These are phyloP conservation scores for Vanderwaltozyma polyspora DNA, from an alignment of 805 yeast genomes.

Conservation along the genomic window DNA sequence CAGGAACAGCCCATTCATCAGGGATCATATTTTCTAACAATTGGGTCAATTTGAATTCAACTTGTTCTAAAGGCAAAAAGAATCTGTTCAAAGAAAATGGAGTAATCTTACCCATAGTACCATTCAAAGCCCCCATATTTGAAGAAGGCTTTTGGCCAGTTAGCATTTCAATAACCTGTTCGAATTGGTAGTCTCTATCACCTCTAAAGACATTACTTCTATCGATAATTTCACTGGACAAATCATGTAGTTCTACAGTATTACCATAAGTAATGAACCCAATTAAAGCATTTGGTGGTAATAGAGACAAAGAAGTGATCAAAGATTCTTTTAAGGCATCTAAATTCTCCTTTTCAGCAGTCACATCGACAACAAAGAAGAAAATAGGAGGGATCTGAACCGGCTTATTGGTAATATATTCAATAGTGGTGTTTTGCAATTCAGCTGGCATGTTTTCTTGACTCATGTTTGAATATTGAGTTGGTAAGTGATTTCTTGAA, in stretches of 20 bases:
- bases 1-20: constrained; percentile 84
- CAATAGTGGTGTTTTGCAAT: constrained; percentile 66
- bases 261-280: constrained; percentile 82
- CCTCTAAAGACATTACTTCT: constrained; percentile 83
- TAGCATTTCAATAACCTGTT: constrained; percentile 50
- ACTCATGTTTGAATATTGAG: constrained; percentile 66
- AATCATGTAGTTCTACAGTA: constrained; percentile 81
- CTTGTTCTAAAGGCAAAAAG: constrained; percentile 60
- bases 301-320: constrained; percentile 58
- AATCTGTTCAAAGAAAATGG: constrained; percentile 47
- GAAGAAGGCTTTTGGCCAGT: constrained; percentile 41
- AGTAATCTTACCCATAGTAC: constrained; percentile 24
- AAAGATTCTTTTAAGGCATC: constrained; percentile 74
- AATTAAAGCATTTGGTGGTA: constrained; percentile 83
- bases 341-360: constrained; percentile 82
- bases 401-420: constrained; percentile 73
- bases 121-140: constrained; percentile 8
- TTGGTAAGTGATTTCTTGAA: constrained; percentile 68
- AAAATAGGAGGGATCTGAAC: constrained; percentile 78
- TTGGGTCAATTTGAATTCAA: constrained; percentile 74
- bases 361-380: constrained; percentile 74
- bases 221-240: constrained; percentile 54
- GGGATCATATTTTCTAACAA: constrained; percentile 65
- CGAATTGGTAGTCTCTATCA: constrained; percentile 60
- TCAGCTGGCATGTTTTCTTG: constrained; percentile 75